Conservation (phyloP, 441 rosid genomes). For the Erysimum cheiri region DNA sequence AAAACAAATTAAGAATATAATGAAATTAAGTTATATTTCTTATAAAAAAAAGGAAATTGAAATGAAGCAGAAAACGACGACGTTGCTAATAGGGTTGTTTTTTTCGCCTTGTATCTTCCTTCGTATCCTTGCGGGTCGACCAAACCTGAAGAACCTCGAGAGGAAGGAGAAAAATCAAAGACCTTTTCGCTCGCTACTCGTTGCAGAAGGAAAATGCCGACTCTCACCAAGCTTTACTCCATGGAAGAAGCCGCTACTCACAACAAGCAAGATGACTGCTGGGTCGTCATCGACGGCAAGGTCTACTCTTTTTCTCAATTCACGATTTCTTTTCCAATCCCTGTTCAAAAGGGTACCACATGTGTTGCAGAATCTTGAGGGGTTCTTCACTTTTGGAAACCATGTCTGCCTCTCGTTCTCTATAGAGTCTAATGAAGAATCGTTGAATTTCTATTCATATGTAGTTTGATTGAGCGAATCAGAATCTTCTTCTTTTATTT, state of each 20-base stretch:
- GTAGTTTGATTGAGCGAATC: constrained; percentile 2
- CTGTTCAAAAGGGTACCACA: not conserved
- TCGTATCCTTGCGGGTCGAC: not conserved
- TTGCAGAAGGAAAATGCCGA: constrained; percentile 57
- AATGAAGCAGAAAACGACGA: too few species aligned
- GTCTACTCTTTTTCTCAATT: constrained; percentile 40
- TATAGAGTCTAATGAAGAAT: constrained; percentile 14
- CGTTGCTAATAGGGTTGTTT: constrained; percentile 26
- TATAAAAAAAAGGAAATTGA: too few species aligned
- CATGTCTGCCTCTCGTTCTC: not conserved
- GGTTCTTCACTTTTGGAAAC: not conserved
- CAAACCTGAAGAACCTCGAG: not conserved
- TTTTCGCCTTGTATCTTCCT: not conserved
- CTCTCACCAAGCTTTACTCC: constrained; percentile 68
- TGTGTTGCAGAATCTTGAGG: not conserved
- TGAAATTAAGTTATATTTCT: too few species aligned
- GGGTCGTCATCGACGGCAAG: constrained; percentile 88
- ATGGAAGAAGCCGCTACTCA: constrained; percentile 84
- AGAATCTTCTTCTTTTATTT: not conserved
- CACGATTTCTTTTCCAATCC: not conserved
- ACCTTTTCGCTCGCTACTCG: not conserved
- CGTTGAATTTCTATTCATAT: too few species aligned
- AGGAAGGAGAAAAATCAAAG: not conserved
- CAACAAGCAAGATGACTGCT: constrained; percentile 77
- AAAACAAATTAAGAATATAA: too few species aligned